Evolutionary conservation across 495 filamentous ascomycete species (phyloP).

Genomic region (Annulohypoxylon moriforme): DNA sequence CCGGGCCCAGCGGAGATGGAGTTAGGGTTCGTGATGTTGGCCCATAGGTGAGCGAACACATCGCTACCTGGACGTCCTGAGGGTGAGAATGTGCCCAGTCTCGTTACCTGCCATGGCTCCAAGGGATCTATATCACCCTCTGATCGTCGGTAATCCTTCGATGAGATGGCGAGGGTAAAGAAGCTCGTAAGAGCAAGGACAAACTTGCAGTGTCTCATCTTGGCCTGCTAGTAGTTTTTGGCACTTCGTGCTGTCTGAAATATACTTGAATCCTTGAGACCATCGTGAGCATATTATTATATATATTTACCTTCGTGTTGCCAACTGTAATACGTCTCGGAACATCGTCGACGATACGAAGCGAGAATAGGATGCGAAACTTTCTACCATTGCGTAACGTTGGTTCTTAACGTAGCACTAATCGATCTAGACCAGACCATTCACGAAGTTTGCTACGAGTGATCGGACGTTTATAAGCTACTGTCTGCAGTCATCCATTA

Average conservation of each 20-base stretch:
- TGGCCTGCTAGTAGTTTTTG: background rate
- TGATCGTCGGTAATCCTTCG: background rate
- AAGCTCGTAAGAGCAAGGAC: slow-evolving; percentile 20
- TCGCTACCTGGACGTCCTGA: slow-evolving; percentile 27
- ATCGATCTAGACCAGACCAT: slow-evolving; percentile 17
- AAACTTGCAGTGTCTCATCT: slow-evolving; percentile 16
- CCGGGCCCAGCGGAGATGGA: slow-evolving; percentile 20
- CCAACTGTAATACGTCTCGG: background rate
- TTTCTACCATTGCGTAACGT: slow-evolving; percentile 27
- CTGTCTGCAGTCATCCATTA: background rate
- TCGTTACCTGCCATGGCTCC: slow-evolving; percentile 31
- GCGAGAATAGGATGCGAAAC: background rate
- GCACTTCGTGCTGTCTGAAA: background rate
- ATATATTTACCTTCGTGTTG: background rate
- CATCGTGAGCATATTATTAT: background rate
- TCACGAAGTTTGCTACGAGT: background rate
- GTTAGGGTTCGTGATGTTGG: slow-evolving; percentile 28
- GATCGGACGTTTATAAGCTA: slow-evolving; percentile 1
- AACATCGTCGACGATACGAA: background rate
- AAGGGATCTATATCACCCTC: background rate
- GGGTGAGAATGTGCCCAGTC: slow-evolving; percentile 19
- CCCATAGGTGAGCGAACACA: background rate
- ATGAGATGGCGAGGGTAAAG: slow-evolving; percentile 19
- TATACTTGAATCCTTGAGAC: background rate
- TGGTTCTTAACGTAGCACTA: slow-evolving; percentile 28